Percentiles rank a stretch among this genome's conserved stretches.
Conservation (phyloP, 192 early-diverging fungal species). For the Gryganskiella cystojenkinii region DNA sequence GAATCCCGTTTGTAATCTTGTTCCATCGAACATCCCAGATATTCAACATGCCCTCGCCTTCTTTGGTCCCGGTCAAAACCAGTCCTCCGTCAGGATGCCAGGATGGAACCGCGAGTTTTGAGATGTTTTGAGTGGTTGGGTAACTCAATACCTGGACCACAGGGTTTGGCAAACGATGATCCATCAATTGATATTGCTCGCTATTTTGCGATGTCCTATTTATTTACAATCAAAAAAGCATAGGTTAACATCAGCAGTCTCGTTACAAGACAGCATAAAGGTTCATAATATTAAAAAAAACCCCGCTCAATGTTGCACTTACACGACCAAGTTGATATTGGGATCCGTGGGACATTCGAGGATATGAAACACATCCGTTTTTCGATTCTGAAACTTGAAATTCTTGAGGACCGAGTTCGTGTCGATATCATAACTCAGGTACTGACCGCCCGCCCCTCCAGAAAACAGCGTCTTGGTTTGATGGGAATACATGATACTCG, state of each 20-base stretch:
- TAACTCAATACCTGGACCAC: slow-evolving; percentile 10
- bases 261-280: no score
- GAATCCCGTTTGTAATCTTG: not conserved
- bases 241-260: no score
- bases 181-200: slow-evolving; percentile 16
- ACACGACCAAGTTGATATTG: slow-evolving; percentile 26
- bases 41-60: slow-evolving; percentile 1
- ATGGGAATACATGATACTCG: slow-evolving; percentile 10
- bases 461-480: slow-evolving; percentile 11
- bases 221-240: slow-evolving; percentile 1
- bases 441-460: slow-evolving; percentile 17
- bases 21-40: slow-evolving; percentile 49
- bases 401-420: not conserved
- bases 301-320: no score
- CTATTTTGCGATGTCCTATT: not conserved
- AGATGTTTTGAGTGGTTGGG: not conserved
- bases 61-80: slow-evolving; percentile 11
- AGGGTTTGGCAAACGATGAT: slow-evolving; percentile 9
- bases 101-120: slow-evolving; percentile 12
- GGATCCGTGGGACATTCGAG: slow-evolving; percentile 30
- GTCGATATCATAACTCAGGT: slow-evolving; percentile 19
- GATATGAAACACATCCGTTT: slow-evolving; percentile 6
- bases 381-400: no score
- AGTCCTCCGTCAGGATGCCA: slow-evolving; percentile 47
- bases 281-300: no score